phyloP scores from a whole-genome alignment of 495 filamentous ascomycete species.

The Aspergillus indologenus region DNA sequence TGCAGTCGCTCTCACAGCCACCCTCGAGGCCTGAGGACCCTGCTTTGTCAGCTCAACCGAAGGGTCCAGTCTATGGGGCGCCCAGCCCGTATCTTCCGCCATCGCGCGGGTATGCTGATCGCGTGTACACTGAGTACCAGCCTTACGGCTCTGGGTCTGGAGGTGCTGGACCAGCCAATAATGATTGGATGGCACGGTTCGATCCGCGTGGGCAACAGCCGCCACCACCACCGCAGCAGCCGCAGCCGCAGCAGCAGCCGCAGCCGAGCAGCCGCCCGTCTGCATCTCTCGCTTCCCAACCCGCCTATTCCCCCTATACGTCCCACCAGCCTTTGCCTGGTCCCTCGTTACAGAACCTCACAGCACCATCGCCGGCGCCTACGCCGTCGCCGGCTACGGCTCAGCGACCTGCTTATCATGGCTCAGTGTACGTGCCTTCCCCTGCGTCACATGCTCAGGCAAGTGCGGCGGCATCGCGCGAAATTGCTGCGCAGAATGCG shows the following conservation, averaged over 20 bases:
- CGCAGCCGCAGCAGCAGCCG: conserved; percentile 25
- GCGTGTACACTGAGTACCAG: conserved; percentile 37
- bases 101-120: conserved; percentile 34
- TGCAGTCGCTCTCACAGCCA: conserved; percentile 16
- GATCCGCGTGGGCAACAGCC: conserved; percentile 41
- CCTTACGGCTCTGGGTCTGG: conserved; percentile 27
- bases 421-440: conserved; percentile 30
- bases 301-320: conserved; percentile 31
- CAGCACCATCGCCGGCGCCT: conserved; percentile 38
- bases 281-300: conserved; percentile 25
- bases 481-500: conserved; percentile 28
- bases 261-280: conserved; percentile 25
- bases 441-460: conserved; percentile 28
- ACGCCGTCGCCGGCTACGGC: conserved; percentile 39
- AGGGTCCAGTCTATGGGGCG: conserved; percentile 27
- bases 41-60: conserved; percentile 16
- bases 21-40: conserved; percentile 31
- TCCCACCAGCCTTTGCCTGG: conserved; percentile 27
- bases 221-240: conserved; percentile 25
- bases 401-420: conserved; percentile 37
- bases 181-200: conserved; percentile 48
- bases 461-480: conserved; percentile 27
- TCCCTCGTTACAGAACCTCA: conserved; percentile 26
- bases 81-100: conserved; percentile 29
- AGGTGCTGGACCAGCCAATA: conserved; percentile 30